phyloP scores from a whole-genome alignment of 225 moss, liverwort and hornwort genomes.

The Straminergon stramineum region DNA sequence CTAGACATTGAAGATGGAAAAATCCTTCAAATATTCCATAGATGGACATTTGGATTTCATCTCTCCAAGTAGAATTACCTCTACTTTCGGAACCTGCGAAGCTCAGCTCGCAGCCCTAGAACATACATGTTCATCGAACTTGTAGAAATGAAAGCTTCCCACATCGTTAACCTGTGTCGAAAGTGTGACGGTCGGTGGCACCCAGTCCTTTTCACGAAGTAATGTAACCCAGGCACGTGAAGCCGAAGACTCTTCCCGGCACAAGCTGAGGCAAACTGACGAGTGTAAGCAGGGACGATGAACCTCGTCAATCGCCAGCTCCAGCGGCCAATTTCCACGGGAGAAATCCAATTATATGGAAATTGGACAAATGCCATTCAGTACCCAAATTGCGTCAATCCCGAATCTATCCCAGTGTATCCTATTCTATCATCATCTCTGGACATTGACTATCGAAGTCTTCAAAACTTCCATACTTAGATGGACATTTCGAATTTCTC shows the following conservation, averaged over 20 bases:
- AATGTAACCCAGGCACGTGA: neutral
- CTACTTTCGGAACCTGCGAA: neutral
- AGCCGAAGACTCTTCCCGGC: neutral
- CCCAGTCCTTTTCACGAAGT: neutral
- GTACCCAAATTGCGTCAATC: neutral
- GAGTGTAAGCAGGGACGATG: neutral
- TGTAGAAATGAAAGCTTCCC: neutral
- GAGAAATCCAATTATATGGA: neutral
- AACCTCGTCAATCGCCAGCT: neutral
- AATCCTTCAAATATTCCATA: neutral
- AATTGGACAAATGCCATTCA: neutral
- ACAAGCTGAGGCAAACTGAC: neutral
- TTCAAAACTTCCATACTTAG: neutral
- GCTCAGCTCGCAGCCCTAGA: neutral
- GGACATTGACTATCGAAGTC: neutral
- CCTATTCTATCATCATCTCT: neutral
- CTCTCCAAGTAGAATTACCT: neutral
- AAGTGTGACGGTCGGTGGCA: neutral
- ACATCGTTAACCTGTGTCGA: neutral
- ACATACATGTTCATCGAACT: neutral
- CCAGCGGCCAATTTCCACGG: neutral
- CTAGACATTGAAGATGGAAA: neutral
- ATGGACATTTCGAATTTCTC: neutral
- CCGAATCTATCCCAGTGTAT: neutral
- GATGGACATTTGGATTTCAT: neutral